Evolutionary conservation across 345 rosid species (phyloP), one percentile per base, ranked within the genome.

Genomic region (Durio zibethinus): DNA sequence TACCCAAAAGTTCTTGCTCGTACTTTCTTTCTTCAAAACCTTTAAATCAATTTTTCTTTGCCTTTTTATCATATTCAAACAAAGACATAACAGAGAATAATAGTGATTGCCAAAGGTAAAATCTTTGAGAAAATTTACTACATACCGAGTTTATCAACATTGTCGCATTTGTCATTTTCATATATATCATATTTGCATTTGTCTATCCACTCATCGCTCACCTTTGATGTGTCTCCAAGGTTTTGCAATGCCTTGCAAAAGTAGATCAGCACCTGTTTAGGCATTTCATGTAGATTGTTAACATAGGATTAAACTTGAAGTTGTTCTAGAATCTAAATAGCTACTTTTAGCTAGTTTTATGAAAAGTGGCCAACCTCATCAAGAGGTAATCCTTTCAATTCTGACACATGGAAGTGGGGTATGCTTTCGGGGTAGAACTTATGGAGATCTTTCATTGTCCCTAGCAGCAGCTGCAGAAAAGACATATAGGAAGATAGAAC

Each of bases 381-480:
- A 70, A 45, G 20, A 33, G 74, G 36, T 23, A 48, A 53, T 48
- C 75, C 82, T 72, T 80, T 84, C 73, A 86, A 40, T 43, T 87
- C 84, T 10, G 82, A 76, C 35, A 56, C 5, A 10, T 75, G 86
- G 53, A 74, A 80, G 5, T 71, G 73, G 50, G 86, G 66, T 59
- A 85, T 61, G 75, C 83, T 86, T 48, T 87, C 89, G 4, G 95
- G 95, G 79, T 81, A 87, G 53, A 79, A 72, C 62, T 82, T 79
- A 62, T 84, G 85, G 1, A 91, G 93, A 76, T 91, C 89, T 65
- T 65, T 82, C 82, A 87, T 86, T 23, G 95, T 88, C 78, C 78
- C 59, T 18, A 80, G 40, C 72, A 89, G 65, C 67, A 91, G 79
- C 94, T 90, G 80, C 87, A 60, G 47, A 29, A n/a, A 76, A 56